These are phyloP conservation scores for Marasmius tenuissimus DNA, from an alignment of 1,284 basidiomycete species.

Conservation along the genomic window DNA sequence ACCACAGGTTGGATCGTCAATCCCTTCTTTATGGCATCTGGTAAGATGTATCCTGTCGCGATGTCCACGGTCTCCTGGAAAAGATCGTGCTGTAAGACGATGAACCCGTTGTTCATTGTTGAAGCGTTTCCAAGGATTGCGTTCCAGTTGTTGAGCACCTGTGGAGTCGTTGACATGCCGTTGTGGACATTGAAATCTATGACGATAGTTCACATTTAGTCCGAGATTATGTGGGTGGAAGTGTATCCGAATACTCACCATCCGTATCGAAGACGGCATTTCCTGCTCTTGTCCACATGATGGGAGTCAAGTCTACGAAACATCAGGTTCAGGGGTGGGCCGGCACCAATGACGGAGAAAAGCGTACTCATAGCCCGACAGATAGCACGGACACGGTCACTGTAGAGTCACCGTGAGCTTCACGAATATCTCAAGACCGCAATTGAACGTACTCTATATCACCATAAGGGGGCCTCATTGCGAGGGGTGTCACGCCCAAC, in stretches of 20 bases:
- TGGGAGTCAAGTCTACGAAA: constrained; percentile 44
- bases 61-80: constrained; percentile 69
- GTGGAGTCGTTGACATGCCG: constrained; percentile 55
- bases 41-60: constrained; percentile 71
- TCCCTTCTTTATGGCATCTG: constrained; percentile 59
- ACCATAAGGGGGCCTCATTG: constrained; percentile 56
- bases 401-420: constrained; percentile 24
- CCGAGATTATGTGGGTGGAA: neutral
- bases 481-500: constrained; percentile 67
- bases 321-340: neutral
- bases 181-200: constrained; percentile 76
- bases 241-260: constrained; percentile 36
- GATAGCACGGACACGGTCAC: constrained; percentile 82
- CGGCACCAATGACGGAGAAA: neutral
- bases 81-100: constrained; percentile 76
- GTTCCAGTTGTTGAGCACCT: constrained; percentile 67
- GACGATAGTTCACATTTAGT: constrained; percentile 9
- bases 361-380: constrained; percentile 56
- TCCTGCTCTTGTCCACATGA: constrained; percentile 69
- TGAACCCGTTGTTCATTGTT: constrained; percentile 56
- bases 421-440: neutral
- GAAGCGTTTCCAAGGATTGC: constrained; percentile 57
- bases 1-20: constrained; percentile 69
- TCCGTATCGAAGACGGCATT: constrained; percentile 65
- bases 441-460: constrained; percentile 59